Evolutionary conservation across 768 basidiomycete genomes (phyloP), one percentile per base, ranked within the genome.

Genomic region (Amanita exitialis): DNA sequence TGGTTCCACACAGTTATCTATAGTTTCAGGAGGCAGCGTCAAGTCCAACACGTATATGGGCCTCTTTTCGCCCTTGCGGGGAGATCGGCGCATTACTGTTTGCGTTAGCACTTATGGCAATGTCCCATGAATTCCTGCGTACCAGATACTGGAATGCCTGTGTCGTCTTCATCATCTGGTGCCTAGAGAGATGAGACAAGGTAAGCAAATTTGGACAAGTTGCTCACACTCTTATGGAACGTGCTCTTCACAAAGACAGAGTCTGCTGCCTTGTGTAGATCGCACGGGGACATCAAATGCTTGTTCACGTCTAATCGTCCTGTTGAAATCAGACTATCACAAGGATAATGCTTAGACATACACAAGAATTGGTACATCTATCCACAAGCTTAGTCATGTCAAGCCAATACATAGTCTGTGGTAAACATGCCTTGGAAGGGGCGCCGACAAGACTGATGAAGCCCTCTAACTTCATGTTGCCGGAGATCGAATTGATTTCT

Each of bases 351-450:
- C 34, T 23, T 13, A 39, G 18, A 64, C 82, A 58, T 62, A 93
- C 94, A 96, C 38, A 97, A 65, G 68, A 83, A 89, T 64, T 98
- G 94, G 64, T 85, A 79, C n/a, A 77, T 68, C 89, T 95, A 61
- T 53, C 54, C 51, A 28, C 54, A 63, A 54, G 38, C 53, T 35
- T 56, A 52, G 30, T 36, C 38, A 39, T 13, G 38, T 49, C 21
- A 18, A 20, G 20, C 16, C 28, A n/a, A 39, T 18, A 49, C 42
- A 39, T 46, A 30, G 4, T 32, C 36, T 30, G n/a, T 28, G 51
- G 37, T 18, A 18, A 18, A 53, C 62, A 49, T 36, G 83, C 92
- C 71, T 85, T 91, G 18, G 88, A 83, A 54, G 72, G 66, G 20
- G 84, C 77, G 6, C 90, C 89, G 15, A 79, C 76, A 4, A 91